These are phyloP conservation scores for Rhodofomes roseus DNA, from an alignment of 1,284 basidiomycete species.

Conservation along the genomic window DNA sequence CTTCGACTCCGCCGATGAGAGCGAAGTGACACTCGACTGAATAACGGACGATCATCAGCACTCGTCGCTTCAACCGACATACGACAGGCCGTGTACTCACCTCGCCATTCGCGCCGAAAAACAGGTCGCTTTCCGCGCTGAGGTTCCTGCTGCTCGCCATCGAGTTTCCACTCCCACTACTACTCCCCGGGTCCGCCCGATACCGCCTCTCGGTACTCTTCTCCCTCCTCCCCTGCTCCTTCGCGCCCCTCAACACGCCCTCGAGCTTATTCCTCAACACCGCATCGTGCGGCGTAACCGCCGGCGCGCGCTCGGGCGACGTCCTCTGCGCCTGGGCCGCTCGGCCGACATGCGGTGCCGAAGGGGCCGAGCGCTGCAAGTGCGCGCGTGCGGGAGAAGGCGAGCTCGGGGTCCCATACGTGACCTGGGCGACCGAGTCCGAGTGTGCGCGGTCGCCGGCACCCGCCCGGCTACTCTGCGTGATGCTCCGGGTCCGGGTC, in stretches of 20 bases:
- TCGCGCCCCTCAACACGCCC: constrained; percentile 39
- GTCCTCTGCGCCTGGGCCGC: constrained; percentile 3
- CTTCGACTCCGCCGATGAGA: constrained; percentile 18
- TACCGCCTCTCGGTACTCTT: constrained; percentile 21
- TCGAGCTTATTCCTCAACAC: constrained; percentile 54
- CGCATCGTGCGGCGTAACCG: constrained; percentile 48
- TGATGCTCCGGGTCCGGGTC: constrained; percentile 12
- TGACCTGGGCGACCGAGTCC: constrained; percentile 3
- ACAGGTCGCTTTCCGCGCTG: constrained; percentile 29
- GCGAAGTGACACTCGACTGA: constrained; percentile 22
- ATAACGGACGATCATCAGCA: constrained; percentile 14
- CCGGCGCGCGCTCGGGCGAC: constrained; percentile 11
- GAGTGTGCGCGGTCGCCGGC: not conserved
- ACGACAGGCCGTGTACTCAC: constrained; percentile 16
- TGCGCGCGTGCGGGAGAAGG: constrained; percentile 24
- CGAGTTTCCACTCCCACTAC: constrained; percentile 24
- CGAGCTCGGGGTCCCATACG: constrained; percentile 24
- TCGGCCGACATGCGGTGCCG: constrained; percentile 11
- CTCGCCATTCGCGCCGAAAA: constrained; percentile 20
- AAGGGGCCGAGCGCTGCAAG: constrained; percentile 23
- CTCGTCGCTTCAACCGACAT: not conserved
- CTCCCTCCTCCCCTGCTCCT: constrained; percentile 23
- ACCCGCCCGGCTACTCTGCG: not conserved
- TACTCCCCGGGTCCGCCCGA: constrained; percentile 8
- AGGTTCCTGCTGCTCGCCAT: constrained; percentile 30